A percentile compares a stretch with the other conserved stretches of the same genome.
phyloP scores from a whole-genome alignment of 257 asterid genomes.

The Rubia yunnanensis region DNA sequence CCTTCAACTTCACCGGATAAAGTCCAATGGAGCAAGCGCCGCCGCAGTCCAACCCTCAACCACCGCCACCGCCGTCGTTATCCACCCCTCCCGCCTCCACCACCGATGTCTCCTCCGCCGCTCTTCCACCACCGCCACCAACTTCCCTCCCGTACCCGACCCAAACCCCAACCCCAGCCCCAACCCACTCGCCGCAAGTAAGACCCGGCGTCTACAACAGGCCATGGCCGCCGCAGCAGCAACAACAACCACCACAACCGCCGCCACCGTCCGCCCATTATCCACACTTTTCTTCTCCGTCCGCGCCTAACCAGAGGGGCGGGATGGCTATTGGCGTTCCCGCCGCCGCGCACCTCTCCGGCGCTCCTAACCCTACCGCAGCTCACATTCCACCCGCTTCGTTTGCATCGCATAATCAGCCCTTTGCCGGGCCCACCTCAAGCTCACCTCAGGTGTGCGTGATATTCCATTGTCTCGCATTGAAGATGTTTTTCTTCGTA shows the following conservation, averaged over 20 bases:
- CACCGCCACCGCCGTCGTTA: slow-evolving; percentile 21
- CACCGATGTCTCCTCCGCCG: slow-evolving; percentile 8
- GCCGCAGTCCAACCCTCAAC: slow-evolving; percentile 26
- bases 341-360: slow-evolving; percentile 63
- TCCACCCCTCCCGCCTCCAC: slow-evolving; percentile 13
- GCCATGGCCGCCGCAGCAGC: slow-evolving; percentile 23
- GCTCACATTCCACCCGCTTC: slow-evolving; percentile 30
- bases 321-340: slow-evolving; percentile 85
- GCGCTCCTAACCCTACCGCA: slow-evolving; percentile 28
- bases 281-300: slow-evolving; percentile 45
- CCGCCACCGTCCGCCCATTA: slow-evolving; percentile 40
- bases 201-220: slow-evolving; percentile 26
- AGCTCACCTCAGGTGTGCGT: slow-evolving; percentile 40
- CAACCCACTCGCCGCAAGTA: slow-evolving; percentile 18
- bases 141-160: slow-evolving; percentile 12
- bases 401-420: slow-evolving; percentile 56
- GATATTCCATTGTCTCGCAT: background rate
- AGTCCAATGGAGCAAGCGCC: slow-evolving; percentile 11
- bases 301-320: slow-evolving; percentile 36
- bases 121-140: slow-evolving; percentile 7
- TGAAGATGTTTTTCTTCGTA: background rate
- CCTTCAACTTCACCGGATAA: background rate
- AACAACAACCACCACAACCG: slow-evolving; percentile 13
- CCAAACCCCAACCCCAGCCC: slow-evolving; percentile 15
- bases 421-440: slow-evolving; percentile 24